Base-by-base conservation (phyloP, 2,329 filamentous ascomycete genomes). In the Colletotrichum cuscutae region DNA sequence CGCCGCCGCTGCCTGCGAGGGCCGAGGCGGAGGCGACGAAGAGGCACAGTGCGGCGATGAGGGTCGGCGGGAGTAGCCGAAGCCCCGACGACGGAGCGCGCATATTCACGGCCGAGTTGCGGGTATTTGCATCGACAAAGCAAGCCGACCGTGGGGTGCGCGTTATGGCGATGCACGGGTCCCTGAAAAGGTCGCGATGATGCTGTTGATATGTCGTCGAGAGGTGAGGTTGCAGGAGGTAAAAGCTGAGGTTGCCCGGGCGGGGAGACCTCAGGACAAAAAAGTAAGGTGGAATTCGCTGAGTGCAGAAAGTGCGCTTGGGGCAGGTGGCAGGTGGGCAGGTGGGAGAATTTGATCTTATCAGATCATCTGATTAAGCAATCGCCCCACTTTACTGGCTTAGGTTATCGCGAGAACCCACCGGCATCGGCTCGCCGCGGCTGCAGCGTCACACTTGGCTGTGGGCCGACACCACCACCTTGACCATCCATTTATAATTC, bases 321-420 rank as follows among this genome's bases (percentile, higher is more conserved):
- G n/a, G 9, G 28, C 58, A 35, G 58, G 60, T 56, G 56, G 28
- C 54, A 30, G 59, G 35, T 35, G 19, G 13, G 26, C 57, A 35
- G 58, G 60, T 56, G 56, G 28, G 60, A 30, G 59, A 71, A 64
- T 65, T 67, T 60, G 54, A 75, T 75, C 73, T 74, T 74, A 75
- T 75, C 71, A 74, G 73, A 75, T 75, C 66, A 75, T 75, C 73
- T 75, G 71, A 75, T 73, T 64, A 73, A 42, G 60, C 46, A 26
- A 49, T 28, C 0, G 2, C 53, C 52, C 62, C 62, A 46, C 52
- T 65, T 46, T 30, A 52, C 46, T 28, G 15, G 66, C 54, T 58
- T 61, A 65, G 60, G 71, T 65, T 61, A 57, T 57, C 60, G 60
- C 66, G 60, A 65, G 63, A 53, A 65, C 56, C 65, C 61, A 65